A percentile compares a stretch with the other conserved stretches of the same genome.
Conservation (phyloP, 2,329 filamentous ascomycete genomes). For the Paecilomyces niveus region DNA sequence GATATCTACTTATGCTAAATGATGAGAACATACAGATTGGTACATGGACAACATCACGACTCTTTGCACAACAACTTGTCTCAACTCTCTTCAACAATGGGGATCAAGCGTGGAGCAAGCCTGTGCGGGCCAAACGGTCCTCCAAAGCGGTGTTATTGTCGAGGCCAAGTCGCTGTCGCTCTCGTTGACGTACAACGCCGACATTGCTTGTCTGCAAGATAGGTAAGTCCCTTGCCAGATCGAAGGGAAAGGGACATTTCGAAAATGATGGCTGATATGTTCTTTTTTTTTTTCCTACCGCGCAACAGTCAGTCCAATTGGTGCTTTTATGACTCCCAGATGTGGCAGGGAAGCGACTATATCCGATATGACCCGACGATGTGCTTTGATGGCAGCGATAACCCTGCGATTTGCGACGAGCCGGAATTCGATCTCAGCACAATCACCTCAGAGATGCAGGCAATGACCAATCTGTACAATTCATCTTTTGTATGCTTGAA, state of each 20-base stretch:
- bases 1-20: too few relatives aligned
- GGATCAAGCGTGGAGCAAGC: neutral
- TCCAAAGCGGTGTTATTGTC: neutral
- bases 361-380: neutral
- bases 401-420: neutral
- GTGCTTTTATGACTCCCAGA: neutral
- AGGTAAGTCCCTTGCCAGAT: too few relatives aligned
- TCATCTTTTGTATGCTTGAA: neutral
- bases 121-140: neutral
- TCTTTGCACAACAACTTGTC: neutral
- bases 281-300: too few relatives aligned
- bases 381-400: neutral
- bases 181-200: neutral
- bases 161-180: neutral
- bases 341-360: neutral
- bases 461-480: neutral
- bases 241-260: too few relatives aligned
- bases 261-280: too few relatives aligned
- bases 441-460: neutral
- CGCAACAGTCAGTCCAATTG: neutral
- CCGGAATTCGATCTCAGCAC: neutral
- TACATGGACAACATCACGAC: conserved; percentile 1
- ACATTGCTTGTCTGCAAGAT: neutral
- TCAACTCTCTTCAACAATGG: neutral
- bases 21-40: neutral